phyloP scores from a whole-genome alignment of 306 rosid species.

The Ochetophila trinervis region DNA sequence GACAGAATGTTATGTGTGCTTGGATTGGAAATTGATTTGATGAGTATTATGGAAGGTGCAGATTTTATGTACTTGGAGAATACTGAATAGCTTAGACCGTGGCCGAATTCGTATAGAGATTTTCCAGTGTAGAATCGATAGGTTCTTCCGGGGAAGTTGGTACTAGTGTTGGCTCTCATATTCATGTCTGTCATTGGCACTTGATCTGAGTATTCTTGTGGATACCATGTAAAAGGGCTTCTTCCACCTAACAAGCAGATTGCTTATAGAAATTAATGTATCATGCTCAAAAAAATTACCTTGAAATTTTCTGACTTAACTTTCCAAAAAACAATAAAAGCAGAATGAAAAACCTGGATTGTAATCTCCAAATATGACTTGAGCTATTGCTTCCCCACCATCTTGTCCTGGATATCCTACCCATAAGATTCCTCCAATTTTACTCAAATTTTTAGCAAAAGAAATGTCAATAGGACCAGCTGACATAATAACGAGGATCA shows the following conservation, averaged over 20 bases:
- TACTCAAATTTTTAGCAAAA: constrained; percentile 42
- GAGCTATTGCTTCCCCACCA: constrained; percentile 72
- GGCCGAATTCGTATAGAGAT: constrained; percentile 56
- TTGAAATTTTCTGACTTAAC: no score
- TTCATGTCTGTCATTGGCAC: constrained; percentile 82
- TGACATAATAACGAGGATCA: constrained; percentile 66
- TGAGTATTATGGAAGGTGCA: constrained; percentile 45
- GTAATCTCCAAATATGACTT: constrained; percentile 69
- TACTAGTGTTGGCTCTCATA: constrained; percentile 58
- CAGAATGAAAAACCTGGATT: constrained; percentile 45
- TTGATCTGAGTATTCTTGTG: constrained; percentile 54
- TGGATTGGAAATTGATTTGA: constrained; percentile 25
- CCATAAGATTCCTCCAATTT: constrained; percentile 61
- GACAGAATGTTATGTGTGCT: constrained; percentile 15
- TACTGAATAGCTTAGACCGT: constrained; percentile 61
- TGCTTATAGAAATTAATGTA: not conserved
- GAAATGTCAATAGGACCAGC: constrained; percentile 73
- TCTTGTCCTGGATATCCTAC: constrained; percentile 77
- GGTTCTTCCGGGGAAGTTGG: constrained; percentile 68
- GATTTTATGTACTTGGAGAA: constrained; percentile 42
- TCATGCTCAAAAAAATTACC: not conserved
- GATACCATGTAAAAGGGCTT: constrained; percentile 76
- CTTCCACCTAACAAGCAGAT: constrained; percentile 46
- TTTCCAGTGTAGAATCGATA: constrained; percentile 60
- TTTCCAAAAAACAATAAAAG: no score